Percentiles rank a stretch among this genome's conserved stretches.
Conservation (phyloP, 441 rosid genomes). For the Mallotus japonicus region DNA sequence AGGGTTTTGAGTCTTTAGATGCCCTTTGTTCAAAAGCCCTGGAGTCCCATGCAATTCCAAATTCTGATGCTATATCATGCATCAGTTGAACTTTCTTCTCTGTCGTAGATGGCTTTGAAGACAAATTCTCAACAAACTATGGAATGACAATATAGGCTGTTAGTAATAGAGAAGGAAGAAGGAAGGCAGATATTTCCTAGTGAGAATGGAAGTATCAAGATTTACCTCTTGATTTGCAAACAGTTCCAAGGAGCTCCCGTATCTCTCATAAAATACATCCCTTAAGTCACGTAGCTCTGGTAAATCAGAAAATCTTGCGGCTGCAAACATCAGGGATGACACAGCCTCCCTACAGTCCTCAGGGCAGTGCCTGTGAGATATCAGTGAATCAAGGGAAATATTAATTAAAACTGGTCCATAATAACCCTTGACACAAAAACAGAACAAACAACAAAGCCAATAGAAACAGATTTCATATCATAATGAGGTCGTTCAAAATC, state of each 20-base stretch:
- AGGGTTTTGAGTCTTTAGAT: constrained; percentile 34
- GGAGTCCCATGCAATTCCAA: constrained; percentile 70
- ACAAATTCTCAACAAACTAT: constrained; percentile 63
- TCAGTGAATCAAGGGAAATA: neutral
- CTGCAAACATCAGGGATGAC: constrained; percentile 88
- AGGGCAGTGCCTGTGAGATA: constrained; percentile 70
- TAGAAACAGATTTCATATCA: too few species aligned
- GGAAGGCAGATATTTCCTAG: constrained; percentile 3
- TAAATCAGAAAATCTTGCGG: constrained; percentile 87
- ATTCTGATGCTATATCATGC: constrained; percentile 72
- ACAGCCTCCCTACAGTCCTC: constrained; percentile 82
- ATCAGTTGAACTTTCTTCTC: constrained; percentile 67
- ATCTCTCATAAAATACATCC: constrained; percentile 72
- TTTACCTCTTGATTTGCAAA: constrained; percentile 74
- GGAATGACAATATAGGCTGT: constrained; percentile 13
- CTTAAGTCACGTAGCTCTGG: constrained; percentile 91
- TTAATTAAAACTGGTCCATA: neutral
- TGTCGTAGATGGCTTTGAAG: constrained; percentile 49
- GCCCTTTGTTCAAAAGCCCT: constrained; percentile 53
- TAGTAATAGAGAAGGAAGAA: constrained; percentile 18
- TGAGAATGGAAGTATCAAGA: constrained; percentile 10
- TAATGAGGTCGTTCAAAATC: neutral
- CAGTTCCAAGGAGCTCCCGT: constrained; percentile 57
- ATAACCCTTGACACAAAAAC: too few species aligned
- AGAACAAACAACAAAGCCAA: too few species aligned